These are phyloP conservation scores for Ceratocystis albifundus DNA, from an alignment of 2,329 filamentous ascomycete species.

Conservation along the genomic window DNA sequence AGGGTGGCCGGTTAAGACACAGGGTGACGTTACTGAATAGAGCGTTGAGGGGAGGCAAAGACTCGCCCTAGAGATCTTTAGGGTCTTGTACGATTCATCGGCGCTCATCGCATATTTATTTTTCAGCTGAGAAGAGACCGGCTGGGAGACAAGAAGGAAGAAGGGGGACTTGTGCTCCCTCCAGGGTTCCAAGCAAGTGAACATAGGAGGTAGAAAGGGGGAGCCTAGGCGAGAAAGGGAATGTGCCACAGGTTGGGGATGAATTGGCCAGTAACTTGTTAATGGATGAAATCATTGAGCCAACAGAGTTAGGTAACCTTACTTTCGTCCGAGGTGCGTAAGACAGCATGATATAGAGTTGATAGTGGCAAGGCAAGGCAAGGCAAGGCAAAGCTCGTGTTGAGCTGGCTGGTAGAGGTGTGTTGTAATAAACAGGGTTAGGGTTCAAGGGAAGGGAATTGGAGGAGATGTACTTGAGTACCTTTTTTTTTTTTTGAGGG, in stretches of 20 bases:
- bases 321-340: background rate
- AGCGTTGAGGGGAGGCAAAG: too few relatives aligned
- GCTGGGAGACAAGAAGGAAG: background rate
- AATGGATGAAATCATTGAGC: background rate
- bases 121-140: background rate
- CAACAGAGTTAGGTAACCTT: background rate
- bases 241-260: background rate
- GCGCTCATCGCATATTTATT: background rate
- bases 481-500: too few relatives aligned
- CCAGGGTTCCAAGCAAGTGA: conserved; percentile 6
- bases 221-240: background rate
- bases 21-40: background rate
- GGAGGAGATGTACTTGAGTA: too few relatives aligned
- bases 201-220: background rate
- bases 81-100: background rate
- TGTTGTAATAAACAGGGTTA: background rate
- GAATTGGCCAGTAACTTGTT: background rate
- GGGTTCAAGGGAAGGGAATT: background rate
- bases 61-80: background rate
- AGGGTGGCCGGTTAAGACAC: background rate
- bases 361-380: too few relatives aligned
- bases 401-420: too few relatives aligned
- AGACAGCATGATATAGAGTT: background rate
- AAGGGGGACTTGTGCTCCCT: conserved; percentile 5
- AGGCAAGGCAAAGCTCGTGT: too few relatives aligned